A percentile compares a stretch with the other conserved stretches of the same genome.
Conservation (phyloP, 2,329 filamentous ascomycete genomes). For the Paraphaeosphaeria minitans region DNA sequence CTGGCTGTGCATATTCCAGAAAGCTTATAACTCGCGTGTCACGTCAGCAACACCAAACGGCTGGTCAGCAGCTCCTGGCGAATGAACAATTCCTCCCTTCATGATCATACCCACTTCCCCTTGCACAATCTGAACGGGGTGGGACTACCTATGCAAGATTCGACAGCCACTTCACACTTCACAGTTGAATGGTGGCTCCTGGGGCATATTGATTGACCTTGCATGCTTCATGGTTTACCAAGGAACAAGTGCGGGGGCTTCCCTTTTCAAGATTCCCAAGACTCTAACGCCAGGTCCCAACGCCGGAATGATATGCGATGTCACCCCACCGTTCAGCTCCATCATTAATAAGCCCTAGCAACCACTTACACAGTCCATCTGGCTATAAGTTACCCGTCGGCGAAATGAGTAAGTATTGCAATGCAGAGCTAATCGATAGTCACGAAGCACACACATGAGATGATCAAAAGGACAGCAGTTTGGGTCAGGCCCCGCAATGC, state of each 20-base stretch:
- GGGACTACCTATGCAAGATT: conserved; percentile 2
- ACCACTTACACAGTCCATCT: background rate
- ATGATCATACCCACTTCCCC: background rate
- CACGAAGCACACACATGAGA: background rate
- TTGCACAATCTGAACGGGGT: background rate
- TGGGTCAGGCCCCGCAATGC: conserved; percentile 1
- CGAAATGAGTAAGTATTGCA: background rate
- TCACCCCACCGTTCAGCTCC: background rate
- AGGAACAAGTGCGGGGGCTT: background rate
- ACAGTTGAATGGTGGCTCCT: background rate
- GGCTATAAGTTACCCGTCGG: background rate
- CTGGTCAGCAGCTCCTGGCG: conserved; percentile 5
- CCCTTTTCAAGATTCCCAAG: background rate
- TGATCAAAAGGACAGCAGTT: background rate
- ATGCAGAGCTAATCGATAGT: background rate
- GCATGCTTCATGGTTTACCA: conserved; percentile 6
- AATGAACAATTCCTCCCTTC: background rate
- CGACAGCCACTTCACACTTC: background rate
- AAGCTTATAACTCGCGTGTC: conserved; percentile 25
- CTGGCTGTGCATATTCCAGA: conserved; percentile 12
- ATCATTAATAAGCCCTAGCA: conserved; percentile 1
- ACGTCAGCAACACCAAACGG: conserved; percentile 2
- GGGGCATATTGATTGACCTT: background rate
- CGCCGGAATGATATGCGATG: background rate
- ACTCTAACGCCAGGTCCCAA: background rate